Base-by-base conservation (phyloP, 192 early-diverging fungal genomes). In the Coemansia sp. region DNA sequence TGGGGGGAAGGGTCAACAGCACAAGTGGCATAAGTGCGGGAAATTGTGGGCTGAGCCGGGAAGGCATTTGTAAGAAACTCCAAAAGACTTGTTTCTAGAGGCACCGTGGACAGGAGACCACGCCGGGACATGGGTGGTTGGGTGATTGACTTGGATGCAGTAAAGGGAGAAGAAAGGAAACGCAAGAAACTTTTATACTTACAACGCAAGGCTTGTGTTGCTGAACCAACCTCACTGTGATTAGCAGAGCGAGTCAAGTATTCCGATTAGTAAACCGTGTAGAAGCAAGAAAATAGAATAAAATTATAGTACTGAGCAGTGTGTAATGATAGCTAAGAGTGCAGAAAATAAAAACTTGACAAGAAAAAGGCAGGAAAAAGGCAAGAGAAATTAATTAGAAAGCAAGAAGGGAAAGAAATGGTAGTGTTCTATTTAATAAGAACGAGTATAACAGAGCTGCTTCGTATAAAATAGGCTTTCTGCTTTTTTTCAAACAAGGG, bases 181-280 rank as follows among this genome's bases (percentile, higher is more conserved):
- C 25, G 30, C 32, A 30, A 22, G 49, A 22, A 22, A 17, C n/a
- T 29, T 20, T 32, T 56, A 56, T 56, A 56, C 54, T 56, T 56
- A 56, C 54, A 31, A 56, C 54, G 54, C 54, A 56, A 29, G 54
- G 54, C 54, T 56, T 56, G 54, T 56, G 54, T 56, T 56, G 54
- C 30, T 56, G 54, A 56, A 56, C 54, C 29, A 56, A 33, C 54
- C 28, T 31, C 54, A 56, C 54, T 56, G 16, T 33, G 54, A 32
- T 56, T 56, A 14, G 14, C 14, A 56, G 54, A 56, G 42, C 32
- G 54, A 56, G 54, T 20, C 11, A 56, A 32, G 54, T 56, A 56
- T 33, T 28, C 3, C 54, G 54, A 56, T 56, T 56, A 32, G 54
- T 56, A 56, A 56, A 31, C 16, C 28, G 54, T 31, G 28, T 31